These are phyloP conservation scores for Phanerodontia chrysosporium DNA, from an alignment of 768 basidiomycete genomes.

Conservation along the genomic window DNA sequence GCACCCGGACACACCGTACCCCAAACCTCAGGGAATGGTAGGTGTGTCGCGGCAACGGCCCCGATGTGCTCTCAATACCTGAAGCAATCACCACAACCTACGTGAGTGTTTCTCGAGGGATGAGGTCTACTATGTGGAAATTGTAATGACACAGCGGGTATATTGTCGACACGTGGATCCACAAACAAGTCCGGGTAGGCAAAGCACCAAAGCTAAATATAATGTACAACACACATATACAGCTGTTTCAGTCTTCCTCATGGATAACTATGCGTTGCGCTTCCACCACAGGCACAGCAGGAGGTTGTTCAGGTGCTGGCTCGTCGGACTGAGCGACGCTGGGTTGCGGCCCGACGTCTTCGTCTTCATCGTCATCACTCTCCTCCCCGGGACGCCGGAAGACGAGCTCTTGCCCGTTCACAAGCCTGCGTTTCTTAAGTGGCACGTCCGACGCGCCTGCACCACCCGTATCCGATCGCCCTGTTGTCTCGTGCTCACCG, in stretches of 20 bases:
- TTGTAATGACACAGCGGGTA: no score
- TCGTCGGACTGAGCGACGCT: background rate
- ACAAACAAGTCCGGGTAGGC: background rate
- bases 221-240: background rate
- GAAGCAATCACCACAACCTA: no score
- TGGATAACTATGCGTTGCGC: conserved; percentile 42
- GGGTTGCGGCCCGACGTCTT: conserved; percentile 21
- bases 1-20: background rate
- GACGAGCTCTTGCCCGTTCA: conserved; percentile 70
- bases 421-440: conserved; percentile 76
- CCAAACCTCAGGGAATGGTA: background rate
- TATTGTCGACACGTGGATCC: no score
- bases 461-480: conserved; percentile 17
- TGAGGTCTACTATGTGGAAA: no score
- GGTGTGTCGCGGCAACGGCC: no score
- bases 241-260: conserved; percentile 40
- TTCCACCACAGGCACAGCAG: conserved; percentile 26
- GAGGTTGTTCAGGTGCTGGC: background rate
- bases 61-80: no score
- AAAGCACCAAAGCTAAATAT: background rate
- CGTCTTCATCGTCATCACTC: conserved; percentile 33
- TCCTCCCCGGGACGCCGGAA: conserved; percentile 53
- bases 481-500: conserved; percentile 21
- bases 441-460: conserved; percentile 32
- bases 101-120: no score